Percentiles rank a stretch among this genome's conserved stretches.
phyloP scores from a whole-genome alignment of 768 basidiomycete genomes.

The Tylopilus vinaceipallidus region DNA sequence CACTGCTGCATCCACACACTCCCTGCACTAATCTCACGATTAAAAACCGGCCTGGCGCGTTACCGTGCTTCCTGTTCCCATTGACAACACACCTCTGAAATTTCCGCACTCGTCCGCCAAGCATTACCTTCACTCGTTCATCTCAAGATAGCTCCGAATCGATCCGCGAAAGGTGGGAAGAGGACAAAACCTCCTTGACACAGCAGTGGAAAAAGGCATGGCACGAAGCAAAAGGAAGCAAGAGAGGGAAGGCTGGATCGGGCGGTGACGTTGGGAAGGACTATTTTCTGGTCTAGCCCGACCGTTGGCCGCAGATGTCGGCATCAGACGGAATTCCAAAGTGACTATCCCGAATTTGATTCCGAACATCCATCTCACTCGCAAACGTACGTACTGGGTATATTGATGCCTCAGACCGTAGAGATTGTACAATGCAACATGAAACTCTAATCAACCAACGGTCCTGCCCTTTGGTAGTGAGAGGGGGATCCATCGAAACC shows the following conservation, averaged over 20 bases:
- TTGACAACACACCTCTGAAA: constrained; percentile 45
- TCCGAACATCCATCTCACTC: too few relatives aligned
- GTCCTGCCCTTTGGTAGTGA: too few relatives aligned
- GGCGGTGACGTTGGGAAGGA: constrained; percentile 25
- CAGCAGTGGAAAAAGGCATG: constrained; percentile 75
- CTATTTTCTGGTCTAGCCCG: neutral
- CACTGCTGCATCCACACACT: constrained; percentile 12
- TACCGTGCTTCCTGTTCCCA: constrained; percentile 22
- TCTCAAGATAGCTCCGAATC: constrained; percentile 36
- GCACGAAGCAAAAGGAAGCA: constrained; percentile 71
- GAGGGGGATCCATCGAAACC: too few relatives aligned
- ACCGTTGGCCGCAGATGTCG: neutral
- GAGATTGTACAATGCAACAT: too few relatives aligned
- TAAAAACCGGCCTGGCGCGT: constrained; percentile 17
- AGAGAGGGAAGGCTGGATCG: constrained; percentile 49
- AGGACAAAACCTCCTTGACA: constrained; percentile 63
- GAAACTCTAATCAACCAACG: too few relatives aligned
- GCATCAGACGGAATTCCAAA: too few relatives aligned
- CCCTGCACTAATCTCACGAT: constrained; percentile 13
- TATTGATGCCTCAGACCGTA: too few relatives aligned
- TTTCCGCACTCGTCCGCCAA: constrained; percentile 39
- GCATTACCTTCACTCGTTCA: constrained; percentile 18
- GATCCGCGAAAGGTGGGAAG: constrained; percentile 69
- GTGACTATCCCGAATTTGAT: too few relatives aligned
- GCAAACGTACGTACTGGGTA: too few relatives aligned